phyloP scores from a whole-genome alignment of 164 flowering plant genomes.

The Liriodendron chinense region DNA sequence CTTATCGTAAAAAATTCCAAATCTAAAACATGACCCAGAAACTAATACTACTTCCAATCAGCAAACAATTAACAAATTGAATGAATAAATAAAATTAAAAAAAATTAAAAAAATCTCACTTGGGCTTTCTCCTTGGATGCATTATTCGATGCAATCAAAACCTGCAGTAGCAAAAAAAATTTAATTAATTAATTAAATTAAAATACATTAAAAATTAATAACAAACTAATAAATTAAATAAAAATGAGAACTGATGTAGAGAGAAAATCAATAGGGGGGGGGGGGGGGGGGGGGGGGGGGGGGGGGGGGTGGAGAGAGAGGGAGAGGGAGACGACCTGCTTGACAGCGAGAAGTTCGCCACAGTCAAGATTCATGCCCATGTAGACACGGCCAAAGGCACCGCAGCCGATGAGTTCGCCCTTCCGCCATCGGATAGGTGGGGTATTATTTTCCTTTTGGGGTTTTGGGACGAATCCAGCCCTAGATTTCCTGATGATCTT shows the following conservation, averaged over 20 bases:
- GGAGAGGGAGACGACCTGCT: constrained; percentile 44
- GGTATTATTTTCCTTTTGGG: constrained; percentile 5
- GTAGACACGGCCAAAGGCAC: constrained; percentile 89
- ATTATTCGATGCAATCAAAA: constrained; percentile 44
- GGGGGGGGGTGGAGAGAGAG: too few relatives aligned
- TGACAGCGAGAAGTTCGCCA: constrained; percentile 92
- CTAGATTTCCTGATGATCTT: constrained; percentile 74
- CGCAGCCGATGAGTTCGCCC: constrained; percentile 89
- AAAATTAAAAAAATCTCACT: constrained; percentile 20
- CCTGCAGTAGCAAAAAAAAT: constrained; percentile 32
- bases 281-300: neutral
- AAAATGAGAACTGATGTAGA: too few relatives aligned
- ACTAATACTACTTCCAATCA: too few relatives aligned
- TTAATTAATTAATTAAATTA: neutral
- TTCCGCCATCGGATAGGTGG: constrained; percentile 80
- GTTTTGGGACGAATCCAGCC: constrained; percentile 47
- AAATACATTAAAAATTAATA: neutral
- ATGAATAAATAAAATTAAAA: neutral
- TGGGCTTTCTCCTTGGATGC: constrained; percentile 64
- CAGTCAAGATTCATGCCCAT: constrained; percentile 98
- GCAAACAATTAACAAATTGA: too few relatives aligned
- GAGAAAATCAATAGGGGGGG: neutral
- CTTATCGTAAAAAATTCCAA: too few relatives aligned
- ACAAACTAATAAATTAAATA: neutral
- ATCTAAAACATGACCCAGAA: too few relatives aligned